Percentiles rank a stretch among this genome's conserved stretches.
Evolutionary conservation across 2,329 filamentous ascomycete genomes (phyloP).

Genomic region (Fusarium hostae): DNA sequence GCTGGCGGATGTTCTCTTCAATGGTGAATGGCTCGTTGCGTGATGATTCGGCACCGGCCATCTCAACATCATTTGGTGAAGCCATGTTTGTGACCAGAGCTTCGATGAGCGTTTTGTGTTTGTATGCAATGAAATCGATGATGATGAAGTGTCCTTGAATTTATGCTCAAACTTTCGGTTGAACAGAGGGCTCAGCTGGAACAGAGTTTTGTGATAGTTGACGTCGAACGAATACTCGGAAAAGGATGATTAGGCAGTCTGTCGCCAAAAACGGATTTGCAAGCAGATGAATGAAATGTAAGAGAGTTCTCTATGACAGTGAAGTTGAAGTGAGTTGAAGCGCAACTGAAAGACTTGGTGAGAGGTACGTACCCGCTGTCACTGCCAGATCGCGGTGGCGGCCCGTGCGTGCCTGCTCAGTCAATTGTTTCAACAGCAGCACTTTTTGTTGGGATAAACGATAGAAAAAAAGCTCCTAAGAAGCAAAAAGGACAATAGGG

Average conservation of each 20-base stretch:
- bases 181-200: neutral
- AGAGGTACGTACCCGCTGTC: neutral
- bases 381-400: neutral
- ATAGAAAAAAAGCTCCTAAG: rapidly evolving
- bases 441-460: neutral
- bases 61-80: constrained; percentile 47
- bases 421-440: neutral
- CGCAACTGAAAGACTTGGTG: neutral
- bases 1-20: constrained; percentile 81
- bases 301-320: neutral
- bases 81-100: constrained; percentile 41
- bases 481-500: neutral
- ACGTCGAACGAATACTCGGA: neutral
- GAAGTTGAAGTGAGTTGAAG: constrained; percentile 7
- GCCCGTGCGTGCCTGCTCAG: neutral
- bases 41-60: constrained; percentile 43
- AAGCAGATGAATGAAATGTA: neutral
- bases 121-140: neutral
- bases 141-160: neutral
- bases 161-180: neutral
- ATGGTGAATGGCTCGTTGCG: constrained; percentile 70
- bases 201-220: neutral
- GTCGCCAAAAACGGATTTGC: neutral
- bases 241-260: too few species aligned
- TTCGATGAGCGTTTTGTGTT: neutral